Percentiles rank a stretch among this genome's conserved stretches.
Conservation (phyloP, 2,329 filamentous ascomycete species). For the Coleophoma crateriformis region DNA sequence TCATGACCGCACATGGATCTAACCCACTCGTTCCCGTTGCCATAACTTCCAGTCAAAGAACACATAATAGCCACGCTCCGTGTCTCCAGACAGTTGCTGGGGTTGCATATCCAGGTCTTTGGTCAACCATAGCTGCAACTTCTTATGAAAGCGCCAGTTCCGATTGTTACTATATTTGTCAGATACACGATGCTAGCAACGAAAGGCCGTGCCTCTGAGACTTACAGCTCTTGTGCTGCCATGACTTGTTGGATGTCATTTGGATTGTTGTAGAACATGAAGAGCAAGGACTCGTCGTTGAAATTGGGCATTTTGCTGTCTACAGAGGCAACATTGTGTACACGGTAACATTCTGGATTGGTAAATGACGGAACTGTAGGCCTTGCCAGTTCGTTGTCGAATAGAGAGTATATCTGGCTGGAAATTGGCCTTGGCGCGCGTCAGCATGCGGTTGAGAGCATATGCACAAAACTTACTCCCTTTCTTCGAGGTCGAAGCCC, state of each 20-base stretch:
- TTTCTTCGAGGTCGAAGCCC: conserved; percentile 51
- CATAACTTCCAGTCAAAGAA: conserved; percentile 59
- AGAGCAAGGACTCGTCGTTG: conserved; percentile 64
- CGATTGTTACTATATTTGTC: conserved; percentile 44
- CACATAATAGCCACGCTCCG: conserved; percentile 62
- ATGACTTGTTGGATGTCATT: conserved; percentile 57
- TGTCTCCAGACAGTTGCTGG: conserved; percentile 49
- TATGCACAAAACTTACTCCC: conserved; percentile 42
- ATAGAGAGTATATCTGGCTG: conserved; percentile 55
- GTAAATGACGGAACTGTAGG: conserved; percentile 51
- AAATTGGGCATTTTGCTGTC: conserved; percentile 62
- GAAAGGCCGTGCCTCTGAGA: not conserved
- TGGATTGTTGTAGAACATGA: conserved; percentile 65
- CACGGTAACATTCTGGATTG: conserved; percentile 61
- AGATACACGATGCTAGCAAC: conserved; percentile 4
- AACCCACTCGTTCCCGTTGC: conserved; percentile 57
- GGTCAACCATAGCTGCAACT: conserved; percentile 59
- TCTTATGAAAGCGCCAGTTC: conserved; percentile 67
- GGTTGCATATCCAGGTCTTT: conserved; percentile 63
- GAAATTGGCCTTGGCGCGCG: conserved; percentile 35
- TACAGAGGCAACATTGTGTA: conserved; percentile 60
- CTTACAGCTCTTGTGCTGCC: conserved; percentile 59
- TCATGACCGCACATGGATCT: not conserved
- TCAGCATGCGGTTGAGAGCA: conserved; percentile 6
- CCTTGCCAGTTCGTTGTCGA: conserved; percentile 53